Conservation (phyloP, 441 rosid genomes). For the Pelargonium australe region DNA sequence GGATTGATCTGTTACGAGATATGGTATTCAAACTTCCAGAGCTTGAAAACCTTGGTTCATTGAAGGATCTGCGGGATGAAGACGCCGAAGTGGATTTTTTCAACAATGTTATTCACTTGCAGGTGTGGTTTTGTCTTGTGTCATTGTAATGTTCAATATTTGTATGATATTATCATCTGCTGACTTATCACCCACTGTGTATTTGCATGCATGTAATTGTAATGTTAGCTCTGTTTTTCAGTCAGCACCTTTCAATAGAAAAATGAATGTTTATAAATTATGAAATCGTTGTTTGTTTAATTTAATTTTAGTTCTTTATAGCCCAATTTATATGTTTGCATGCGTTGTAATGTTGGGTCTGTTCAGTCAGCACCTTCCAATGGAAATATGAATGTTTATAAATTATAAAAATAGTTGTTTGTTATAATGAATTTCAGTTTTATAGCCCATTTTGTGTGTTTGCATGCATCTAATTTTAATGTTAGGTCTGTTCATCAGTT, state of each 20-base stretch:
- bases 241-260: neutral
- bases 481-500: conserved; percentile 2
- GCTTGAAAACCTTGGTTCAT: conserved; percentile 46
- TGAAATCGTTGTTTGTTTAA: neutral
- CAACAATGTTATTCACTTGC: conserved; percentile 67
- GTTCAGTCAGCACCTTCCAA: neutral
- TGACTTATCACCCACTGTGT: neutral
- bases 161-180: neutral
- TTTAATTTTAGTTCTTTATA: neutral
- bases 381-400: neutral
- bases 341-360: neutral
- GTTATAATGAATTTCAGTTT: neutral
- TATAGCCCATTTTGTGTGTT: neutral
- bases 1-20: conserved; percentile 76
- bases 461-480: neutral
- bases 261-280: neutral
- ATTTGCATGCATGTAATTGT: neutral
- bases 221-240: conserved; percentile 1
- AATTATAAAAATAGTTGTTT: neutral
- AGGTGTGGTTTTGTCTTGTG: conserved; percentile 37
- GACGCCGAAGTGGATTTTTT: conserved; percentile 89
- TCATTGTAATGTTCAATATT: neutral
- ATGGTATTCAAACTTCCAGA: conserved; percentile 79
- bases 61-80: conserved; percentile 66
- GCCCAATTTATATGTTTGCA: neutral